Base-by-base conservation (phyloP, 2,329 filamentous ascomycete species). In the Fusarium penzigii region DNA sequence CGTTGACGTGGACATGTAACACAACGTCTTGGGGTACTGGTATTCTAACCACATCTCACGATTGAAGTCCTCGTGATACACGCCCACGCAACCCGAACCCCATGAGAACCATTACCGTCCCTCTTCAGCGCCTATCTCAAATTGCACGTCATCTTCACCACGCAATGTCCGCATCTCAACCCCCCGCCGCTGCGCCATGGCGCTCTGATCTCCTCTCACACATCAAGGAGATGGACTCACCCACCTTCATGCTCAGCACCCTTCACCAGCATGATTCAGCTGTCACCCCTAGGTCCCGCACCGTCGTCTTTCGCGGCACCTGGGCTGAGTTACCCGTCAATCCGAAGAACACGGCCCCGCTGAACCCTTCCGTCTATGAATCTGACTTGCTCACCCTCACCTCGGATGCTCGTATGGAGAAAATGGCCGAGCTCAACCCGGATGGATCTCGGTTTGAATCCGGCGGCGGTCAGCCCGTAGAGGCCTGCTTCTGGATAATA, bases 331-430 rank as follows among this genome's bases (percentile, higher is more conserved):
- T 96, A 1, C 86, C 88, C 5, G 78, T 78, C 47, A 90, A 92
- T 72, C 81, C 84, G 41, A 84, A 86, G 70, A 93, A 94, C 71
- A 75, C 83, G 34, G 88, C 90, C 3, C 78, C 84, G 57, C 78
- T 78, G 56, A 97, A 97, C 70, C 86, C 89, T 5, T 61, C 74
- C 29, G 44, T 71, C 1, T 96, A 83, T 67, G 86, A 89, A 65
- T 90, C 84, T 62, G 92, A 97, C 59, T 75, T 93, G 62, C 82
- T 88, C 3, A 87, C 88, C 1, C 87, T 97, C 65, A 96, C 93
- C 1, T 96, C 92, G 0, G 94, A 97, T 70, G 84, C 83, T 9
- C 84, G 93, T 42, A 96, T 95, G 90, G 81, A 86, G 53, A 97
- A 97, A 76, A 78, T 88, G 0, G 76, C 78, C 3, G 87, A 97